Conservation (phyloP, 805 yeast genomes). For the Ogataea pilisensis region DNA sequence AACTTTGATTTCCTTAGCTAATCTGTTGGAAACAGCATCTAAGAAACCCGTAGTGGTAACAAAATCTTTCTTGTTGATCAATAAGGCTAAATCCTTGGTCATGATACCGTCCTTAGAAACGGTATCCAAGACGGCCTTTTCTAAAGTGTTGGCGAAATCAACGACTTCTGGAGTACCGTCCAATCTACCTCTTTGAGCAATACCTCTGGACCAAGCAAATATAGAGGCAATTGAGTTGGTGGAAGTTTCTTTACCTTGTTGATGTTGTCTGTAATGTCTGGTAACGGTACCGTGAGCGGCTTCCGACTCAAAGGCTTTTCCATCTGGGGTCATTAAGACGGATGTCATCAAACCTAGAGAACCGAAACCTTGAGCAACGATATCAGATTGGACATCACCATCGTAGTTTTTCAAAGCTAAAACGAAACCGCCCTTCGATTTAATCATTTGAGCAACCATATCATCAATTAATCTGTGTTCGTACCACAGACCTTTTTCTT, state of each 20-base stretch:
- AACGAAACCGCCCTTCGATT: conserved; percentile 90
- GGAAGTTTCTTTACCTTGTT: conserved; percentile 94
- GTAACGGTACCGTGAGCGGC: conserved; percentile 99
- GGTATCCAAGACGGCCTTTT: conserved; percentile 80
- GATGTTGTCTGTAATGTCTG: conserved; percentile 93
- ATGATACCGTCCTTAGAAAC: conserved; percentile 80
- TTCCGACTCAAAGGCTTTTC: conserved; percentile 91
- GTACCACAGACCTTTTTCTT: conserved; percentile 82
- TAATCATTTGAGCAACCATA: conserved; percentile 98
- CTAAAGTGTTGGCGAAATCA: conserved; percentile 72
- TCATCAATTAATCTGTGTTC: conserved; percentile 97
- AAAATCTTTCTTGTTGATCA: conserved; percentile 82
- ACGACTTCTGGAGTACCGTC: conserved; percentile 85
- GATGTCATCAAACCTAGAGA: conserved; percentile 97
- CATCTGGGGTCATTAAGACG: conserved; percentile 94
- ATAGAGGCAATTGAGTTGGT: conserved; percentile 97
- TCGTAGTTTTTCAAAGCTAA: conserved; percentile 97
- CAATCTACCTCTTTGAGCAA: conserved; percentile 85
- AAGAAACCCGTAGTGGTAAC: conserved; percentile 92
- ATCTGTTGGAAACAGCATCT: conserved; percentile 70
- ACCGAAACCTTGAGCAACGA: conserved; percentile 98
- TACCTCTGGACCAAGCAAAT: conserved; percentile 95
- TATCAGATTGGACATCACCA: conserved; percentile 95
- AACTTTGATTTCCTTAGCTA: conserved; percentile 29
- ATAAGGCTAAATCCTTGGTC: conserved; percentile 95